These are phyloP conservation scores for Zarea fungicola DNA, from an alignment of 2,329 filamentous ascomycete species.

Conservation along the genomic window DNA sequence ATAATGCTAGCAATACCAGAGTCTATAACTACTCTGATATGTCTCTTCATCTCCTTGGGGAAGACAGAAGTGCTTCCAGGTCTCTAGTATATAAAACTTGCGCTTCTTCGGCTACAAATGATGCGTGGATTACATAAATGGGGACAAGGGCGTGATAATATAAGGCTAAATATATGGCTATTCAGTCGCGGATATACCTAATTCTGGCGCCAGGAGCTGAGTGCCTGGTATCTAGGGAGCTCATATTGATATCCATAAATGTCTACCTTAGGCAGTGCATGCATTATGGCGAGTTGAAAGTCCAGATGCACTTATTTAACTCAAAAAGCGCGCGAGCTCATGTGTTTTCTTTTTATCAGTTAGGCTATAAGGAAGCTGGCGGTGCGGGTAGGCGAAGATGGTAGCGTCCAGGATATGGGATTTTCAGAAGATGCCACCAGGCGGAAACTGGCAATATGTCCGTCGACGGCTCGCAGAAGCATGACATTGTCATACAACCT, in stretches of 20 bases:
- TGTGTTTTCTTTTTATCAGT: no score
- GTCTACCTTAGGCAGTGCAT: background rate
- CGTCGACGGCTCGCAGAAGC: no score
- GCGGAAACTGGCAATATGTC: no score
- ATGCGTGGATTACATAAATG: background rate
- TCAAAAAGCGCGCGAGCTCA: no score
- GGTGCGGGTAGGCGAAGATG: no score
- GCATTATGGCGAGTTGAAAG: background rate
- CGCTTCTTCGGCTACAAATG: background rate
- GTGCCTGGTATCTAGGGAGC: background rate
- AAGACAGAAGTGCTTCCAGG: background rate
- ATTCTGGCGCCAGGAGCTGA: background rate
- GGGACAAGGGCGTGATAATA: background rate
- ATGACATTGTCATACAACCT: no score
- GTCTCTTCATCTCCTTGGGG: background rate
- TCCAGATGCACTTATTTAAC: background rate
- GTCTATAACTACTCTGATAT: no score
- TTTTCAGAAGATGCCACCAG: no score
- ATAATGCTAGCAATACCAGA: no score
- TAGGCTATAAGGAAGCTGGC: no score
- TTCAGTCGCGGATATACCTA: background rate
- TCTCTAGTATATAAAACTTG: background rate
- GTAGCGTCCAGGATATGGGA: no score
- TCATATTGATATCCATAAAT: background rate
- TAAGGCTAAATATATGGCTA: background rate